Conservation (phyloP, 1,284 basidiomycete species). For the Austroboletus sp. region DNA sequence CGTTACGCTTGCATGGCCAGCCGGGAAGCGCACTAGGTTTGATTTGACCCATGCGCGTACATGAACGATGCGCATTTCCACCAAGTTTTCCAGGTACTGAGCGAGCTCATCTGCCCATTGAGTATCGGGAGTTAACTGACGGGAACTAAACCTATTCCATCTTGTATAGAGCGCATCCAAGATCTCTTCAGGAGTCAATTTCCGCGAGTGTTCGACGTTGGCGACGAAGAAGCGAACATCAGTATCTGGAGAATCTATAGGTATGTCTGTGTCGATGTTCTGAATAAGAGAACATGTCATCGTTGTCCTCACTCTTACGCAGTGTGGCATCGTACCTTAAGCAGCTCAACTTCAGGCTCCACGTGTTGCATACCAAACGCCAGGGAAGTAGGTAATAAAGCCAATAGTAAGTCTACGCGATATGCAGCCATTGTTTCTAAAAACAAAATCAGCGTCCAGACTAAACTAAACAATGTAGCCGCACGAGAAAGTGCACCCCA, state of each 20-base stretch:
- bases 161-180: constrained; percentile 27
- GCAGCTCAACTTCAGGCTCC: constrained; percentile 40
- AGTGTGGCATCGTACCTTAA: constrained; percentile 38
- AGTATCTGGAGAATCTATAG: constrained; percentile 36
- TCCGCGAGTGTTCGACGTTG: constrained; percentile 16
- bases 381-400: constrained; percentile 41
- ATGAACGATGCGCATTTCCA: constrained; percentile 38
- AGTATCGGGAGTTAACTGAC: constrained; percentile 35
- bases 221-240: constrained; percentile 35
- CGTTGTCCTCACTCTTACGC: background rate
- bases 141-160: constrained; percentile 31
- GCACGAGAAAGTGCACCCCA: constrained; percentile 57
- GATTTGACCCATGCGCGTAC: constrained; percentile 45
- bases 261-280: constrained; percentile 46
- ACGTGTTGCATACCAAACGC: constrained; percentile 42
- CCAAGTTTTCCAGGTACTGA: constrained; percentile 35
- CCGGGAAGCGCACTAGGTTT: constrained; percentile 45
- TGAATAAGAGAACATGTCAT: constrained; percentile 12
- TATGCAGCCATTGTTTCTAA: constrained; percentile 55
- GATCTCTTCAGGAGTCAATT: constrained; percentile 23
- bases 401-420: constrained; percentile 41
- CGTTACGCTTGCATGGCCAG: constrained; percentile 41
- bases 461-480: constrained; percentile 11
- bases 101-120: constrained; percentile 39
- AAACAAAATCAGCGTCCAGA: background rate